Conservation (phyloP, 2,329 filamentous ascomycete genomes). For the Xylaria sp. region DNA sequence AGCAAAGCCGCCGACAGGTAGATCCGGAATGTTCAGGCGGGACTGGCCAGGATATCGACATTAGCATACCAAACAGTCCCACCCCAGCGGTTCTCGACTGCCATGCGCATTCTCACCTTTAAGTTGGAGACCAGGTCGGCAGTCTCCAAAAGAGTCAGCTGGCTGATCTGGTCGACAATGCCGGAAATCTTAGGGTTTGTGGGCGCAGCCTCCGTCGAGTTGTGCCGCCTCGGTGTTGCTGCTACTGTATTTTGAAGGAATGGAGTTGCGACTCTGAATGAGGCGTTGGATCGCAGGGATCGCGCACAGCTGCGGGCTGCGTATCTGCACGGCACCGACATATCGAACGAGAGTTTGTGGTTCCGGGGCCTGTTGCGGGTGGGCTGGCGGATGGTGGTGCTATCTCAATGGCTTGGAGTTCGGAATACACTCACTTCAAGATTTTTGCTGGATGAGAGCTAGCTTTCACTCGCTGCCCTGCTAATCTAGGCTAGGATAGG, state of each 20-base stretch:
- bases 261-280: conserved; percentile 59
- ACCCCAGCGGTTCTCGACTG: not conserved
- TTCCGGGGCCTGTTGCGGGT: conserved; percentile 32
- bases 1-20: conserved; percentile 92
- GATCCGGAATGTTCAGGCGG: conserved; percentile 96
- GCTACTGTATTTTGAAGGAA: conserved; percentile 61
- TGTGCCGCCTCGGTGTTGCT: conserved; percentile 77
- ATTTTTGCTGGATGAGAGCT: conserved; percentile 46
- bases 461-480: conserved; percentile 16
- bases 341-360: conserved; percentile 51
- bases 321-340: conserved; percentile 72
- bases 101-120: conserved; percentile 72
- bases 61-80: conserved; percentile 30
- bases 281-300: conserved; percentile 64
- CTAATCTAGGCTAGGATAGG: not conserved
- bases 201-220: conserved; percentile 78
- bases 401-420: conserved; percentile 37
- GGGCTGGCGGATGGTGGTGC: conserved; percentile 28
- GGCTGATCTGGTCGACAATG: conserved; percentile 98
- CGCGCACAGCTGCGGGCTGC: conserved; percentile 73
- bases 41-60: conserved; percentile 63
- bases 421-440: conserved; percentile 42
- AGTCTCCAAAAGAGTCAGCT: conserved; percentile 97
- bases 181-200: conserved; percentile 89
- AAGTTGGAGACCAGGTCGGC: conserved; percentile 93